These are phyloP conservation scores for Diutina rugosa DNA, from an alignment of 1,139 yeast genomes.

Conservation along the genomic window DNA sequence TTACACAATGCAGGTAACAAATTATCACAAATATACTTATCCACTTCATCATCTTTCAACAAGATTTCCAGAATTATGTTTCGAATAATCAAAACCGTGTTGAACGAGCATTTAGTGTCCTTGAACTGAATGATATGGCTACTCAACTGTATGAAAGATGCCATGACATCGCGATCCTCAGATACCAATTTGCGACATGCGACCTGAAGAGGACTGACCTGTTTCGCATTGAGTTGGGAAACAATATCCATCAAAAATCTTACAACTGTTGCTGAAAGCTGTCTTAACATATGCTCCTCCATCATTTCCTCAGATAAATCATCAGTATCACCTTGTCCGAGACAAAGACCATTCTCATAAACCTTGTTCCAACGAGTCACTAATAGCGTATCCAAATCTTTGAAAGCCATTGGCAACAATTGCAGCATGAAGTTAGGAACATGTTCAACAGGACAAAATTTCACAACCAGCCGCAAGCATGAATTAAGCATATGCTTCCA, in stretches of 20 bases:
- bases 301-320: conserved; percentile 94
- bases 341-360: conserved; percentile 54
- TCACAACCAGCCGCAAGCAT: conserved; percentile 74
- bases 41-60: conserved; percentile 64
- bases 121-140: conserved; percentile 70
- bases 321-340: conserved; percentile 61
- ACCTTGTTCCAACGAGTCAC: conserved; percentile 66
- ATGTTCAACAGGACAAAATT: conserved; percentile 70
- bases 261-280: conserved; percentile 88
- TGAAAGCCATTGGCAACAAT: conserved; percentile 64
- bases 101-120: conserved; percentile 87
- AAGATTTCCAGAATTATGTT: conserved; percentile 52
- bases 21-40: conserved; percentile 55
- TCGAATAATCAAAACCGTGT: conserved; percentile 70
- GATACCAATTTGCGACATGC: conserved; percentile 57
- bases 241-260: conserved; percentile 78
- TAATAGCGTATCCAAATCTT: conserved; percentile 59
- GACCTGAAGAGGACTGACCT: conserved; percentile 42
- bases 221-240: conserved; percentile 49
- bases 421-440: conserved; percentile 62
- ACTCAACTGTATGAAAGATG: conserved; percentile 65
- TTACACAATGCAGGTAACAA: conserved; percentile 33
- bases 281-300: conserved; percentile 91
- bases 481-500: conserved; percentile 96
- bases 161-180: conserved; percentile 53